phyloP scores from a whole-genome alignment of 2,329 filamentous ascomycete genomes.

The Aspergillus viridinutans region DNA sequence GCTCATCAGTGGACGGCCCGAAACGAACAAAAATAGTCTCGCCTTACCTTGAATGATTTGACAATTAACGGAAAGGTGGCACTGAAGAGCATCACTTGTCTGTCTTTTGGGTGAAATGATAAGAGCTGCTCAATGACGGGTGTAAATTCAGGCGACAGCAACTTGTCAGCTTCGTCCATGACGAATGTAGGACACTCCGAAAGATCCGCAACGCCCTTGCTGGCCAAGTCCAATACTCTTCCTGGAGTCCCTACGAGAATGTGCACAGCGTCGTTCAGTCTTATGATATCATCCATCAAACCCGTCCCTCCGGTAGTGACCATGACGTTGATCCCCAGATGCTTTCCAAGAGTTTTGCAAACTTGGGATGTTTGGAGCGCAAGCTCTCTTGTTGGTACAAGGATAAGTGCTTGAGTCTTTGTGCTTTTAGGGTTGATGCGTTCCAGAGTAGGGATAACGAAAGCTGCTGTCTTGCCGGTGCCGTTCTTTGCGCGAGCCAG shows the following conservation, averaged over 20 bases:
- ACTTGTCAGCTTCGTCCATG: conserved; percentile 99
- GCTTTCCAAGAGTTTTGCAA: conserved; percentile 96
- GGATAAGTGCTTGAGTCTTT: conserved; percentile 93
- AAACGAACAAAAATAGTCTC: not conserved
- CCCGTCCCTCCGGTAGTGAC: conserved; percentile 96
- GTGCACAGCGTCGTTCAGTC: conserved; percentile 89
- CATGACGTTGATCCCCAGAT: conserved; percentile 97
- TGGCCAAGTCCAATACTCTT: conserved; percentile 90
- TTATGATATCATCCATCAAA: conserved; percentile 93
- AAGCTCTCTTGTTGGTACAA: conserved; percentile 93
- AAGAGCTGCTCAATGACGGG: conserved; percentile 95
- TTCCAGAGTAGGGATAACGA: conserved; percentile 92
- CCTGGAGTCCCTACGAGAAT: conserved; percentile 97
- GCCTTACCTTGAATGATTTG: conserved; percentile 74
- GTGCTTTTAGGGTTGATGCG: conserved; percentile 94
- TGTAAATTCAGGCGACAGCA: conserved; percentile 93
- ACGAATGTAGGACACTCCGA: conserved; percentile 97
- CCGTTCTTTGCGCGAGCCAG: conserved; percentile 97
- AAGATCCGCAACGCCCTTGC: conserved; percentile 93
- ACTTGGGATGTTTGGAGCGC: conserved; percentile 98
- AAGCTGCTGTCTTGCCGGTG: conserved; percentile 96
- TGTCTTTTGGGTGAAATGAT: conserved; percentile 92
- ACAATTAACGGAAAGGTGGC: conserved; percentile 96
- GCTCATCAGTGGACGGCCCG: not conserved
- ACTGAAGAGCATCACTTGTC: conserved; percentile 98